These are phyloP conservation scores for Penstemon davidsonii DNA, from an alignment of 257 asterid genomes.

Conservation along the genomic window DNA sequence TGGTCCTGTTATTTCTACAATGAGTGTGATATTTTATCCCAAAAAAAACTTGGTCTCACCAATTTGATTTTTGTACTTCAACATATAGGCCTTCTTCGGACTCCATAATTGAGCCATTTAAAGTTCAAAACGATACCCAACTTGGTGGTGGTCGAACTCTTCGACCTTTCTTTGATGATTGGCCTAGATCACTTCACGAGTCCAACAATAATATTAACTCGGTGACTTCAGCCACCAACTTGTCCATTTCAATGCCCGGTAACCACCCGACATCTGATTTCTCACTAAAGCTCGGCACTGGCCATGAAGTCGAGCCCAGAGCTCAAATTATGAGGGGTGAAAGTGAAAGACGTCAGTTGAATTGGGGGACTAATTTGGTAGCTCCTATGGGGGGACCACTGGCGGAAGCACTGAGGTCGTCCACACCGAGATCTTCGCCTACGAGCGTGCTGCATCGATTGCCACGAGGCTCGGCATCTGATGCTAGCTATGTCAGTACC, in stretches of 20 bases:
- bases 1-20: too few relatives aligned
- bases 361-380: slow-evolving; percentile 43
- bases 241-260: slow-evolving; percentile 66
- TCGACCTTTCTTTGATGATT: slow-evolving; percentile 74
- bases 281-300: slow-evolving; percentile 72
- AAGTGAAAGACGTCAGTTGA: slow-evolving; percentile 36
- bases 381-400: slow-evolving; percentile 80
- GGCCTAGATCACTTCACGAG: slow-evolving; percentile 65
- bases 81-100: slow-evolving; percentile 41
- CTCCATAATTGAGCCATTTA: slow-evolving; percentile 33
- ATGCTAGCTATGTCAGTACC: slow-evolving; percentile 47
- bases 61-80: slow-evolving; percentile 13
- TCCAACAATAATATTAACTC: slow-evolving; percentile 21
- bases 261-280: slow-evolving; percentile 55
- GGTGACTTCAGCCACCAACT: background rate
- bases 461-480: slow-evolving; percentile 35
- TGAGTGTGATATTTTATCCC: too few relatives aligned
- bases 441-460: slow-evolving; percentile 68
- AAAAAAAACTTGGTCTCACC: too few relatives aligned
- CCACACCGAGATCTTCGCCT: slow-evolving; percentile 62
- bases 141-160: slow-evolving; percentile 51
- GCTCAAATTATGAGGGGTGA: slow-evolving; percentile 26
- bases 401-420: slow-evolving; percentile 82
- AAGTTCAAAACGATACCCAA: slow-evolving; percentile 38
- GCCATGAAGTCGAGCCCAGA: slow-evolving; percentile 38